Conservation (phyloP, 192 early-diverging fungal species). For the Coemansia sp. region DNA sequence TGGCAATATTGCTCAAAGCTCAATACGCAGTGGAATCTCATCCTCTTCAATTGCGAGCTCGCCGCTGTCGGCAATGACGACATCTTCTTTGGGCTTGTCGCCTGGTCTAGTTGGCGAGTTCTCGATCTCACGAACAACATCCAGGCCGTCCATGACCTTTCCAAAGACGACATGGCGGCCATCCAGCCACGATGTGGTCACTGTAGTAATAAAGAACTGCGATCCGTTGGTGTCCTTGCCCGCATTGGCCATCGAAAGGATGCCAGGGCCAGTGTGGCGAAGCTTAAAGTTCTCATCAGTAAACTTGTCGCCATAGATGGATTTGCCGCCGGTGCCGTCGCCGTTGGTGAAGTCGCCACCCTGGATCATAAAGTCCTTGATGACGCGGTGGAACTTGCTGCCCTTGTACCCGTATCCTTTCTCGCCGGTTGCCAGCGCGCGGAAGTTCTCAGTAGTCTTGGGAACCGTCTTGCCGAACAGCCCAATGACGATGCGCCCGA, state of each 20-base stretch:
- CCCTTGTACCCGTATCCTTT: constrained; percentile 69
- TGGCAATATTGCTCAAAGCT: constrained; percentile 23
- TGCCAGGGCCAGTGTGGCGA: constrained; percentile 70
- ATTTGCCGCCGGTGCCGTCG: constrained; percentile 84
- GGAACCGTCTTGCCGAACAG: constrained; percentile 87
- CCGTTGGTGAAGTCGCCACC: constrained; percentile 81
- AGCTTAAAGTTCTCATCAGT: constrained; percentile 79
- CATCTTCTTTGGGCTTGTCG: constrained; percentile 67
- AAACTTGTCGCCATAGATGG: constrained; percentile 81
- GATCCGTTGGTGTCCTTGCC: constrained; percentile 80
- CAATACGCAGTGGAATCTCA: constrained; percentile 47
- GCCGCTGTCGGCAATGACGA: constrained; percentile 76
- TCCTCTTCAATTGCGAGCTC: constrained; percentile 66
- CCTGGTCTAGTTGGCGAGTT: constrained; percentile 48
- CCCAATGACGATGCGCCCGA: constrained; percentile 59
- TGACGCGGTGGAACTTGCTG: constrained; percentile 84
- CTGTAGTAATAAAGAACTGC: constrained; percentile 83
- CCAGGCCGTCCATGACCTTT: constrained; percentile 69
- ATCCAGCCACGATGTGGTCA: constrained; percentile 76
- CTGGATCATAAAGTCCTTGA: constrained; percentile 91
- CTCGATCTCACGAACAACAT: constrained; percentile 37
- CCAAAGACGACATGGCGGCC: constrained; percentile 82
- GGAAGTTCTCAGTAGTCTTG: constrained; percentile 95
- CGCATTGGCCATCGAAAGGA: constrained; percentile 83
- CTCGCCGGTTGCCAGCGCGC: constrained; percentile 59